Evolutionary conservation across 2,329 filamentous ascomycete genomes (phyloP).

Genomic region (Xylariomycetidae sp.): DNA sequence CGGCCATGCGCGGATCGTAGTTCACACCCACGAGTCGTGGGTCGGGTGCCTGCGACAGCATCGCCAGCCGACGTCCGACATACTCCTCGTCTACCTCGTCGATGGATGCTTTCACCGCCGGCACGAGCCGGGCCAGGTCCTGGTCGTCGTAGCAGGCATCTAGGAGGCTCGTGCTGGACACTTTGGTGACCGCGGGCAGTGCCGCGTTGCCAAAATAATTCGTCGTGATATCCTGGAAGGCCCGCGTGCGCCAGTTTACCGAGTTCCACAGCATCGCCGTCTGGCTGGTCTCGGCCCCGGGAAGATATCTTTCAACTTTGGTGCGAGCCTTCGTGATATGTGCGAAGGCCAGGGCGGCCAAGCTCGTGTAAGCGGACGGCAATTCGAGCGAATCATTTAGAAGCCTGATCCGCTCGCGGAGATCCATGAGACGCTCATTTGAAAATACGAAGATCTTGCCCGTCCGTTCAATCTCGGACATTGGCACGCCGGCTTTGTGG

Average conservation of each 20-base stretch:
- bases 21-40: slow-evolving; percentile 34
- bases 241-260: slow-evolving; percentile 35
- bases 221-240: slow-evolving; percentile 23
- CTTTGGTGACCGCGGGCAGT: slow-evolving; percentile 29
- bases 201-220: slow-evolving; percentile 38
- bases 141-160: slow-evolving; percentile 17
- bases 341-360: slow-evolving; percentile 35
- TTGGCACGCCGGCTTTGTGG: slow-evolving; percentile 18
- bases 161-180: slow-evolving; percentile 17
- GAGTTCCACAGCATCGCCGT: slow-evolving; percentile 31
- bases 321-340: slow-evolving; percentile 32
- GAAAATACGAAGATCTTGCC: slow-evolving; percentile 37
- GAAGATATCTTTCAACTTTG: slow-evolving; percentile 16
- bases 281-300: slow-evolving; percentile 12
- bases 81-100: slow-evolving; percentile 34
- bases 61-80: slow-evolving; percentile 30
- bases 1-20: slow-evolving; percentile 33
- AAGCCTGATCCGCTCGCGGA: slow-evolving; percentile 20
- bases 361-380: slow-evolving; percentile 33
- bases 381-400: slow-evolving; percentile 12
- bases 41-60: slow-evolving; percentile 32
- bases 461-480: slow-evolving; percentile 27
- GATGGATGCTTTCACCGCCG: slow-evolving; percentile 26
- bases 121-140: slow-evolving; percentile 24
- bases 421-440: slow-evolving; percentile 25